Conservation (phyloP, 768 basidiomycete genomes). For the Phaffia australis region DNA sequence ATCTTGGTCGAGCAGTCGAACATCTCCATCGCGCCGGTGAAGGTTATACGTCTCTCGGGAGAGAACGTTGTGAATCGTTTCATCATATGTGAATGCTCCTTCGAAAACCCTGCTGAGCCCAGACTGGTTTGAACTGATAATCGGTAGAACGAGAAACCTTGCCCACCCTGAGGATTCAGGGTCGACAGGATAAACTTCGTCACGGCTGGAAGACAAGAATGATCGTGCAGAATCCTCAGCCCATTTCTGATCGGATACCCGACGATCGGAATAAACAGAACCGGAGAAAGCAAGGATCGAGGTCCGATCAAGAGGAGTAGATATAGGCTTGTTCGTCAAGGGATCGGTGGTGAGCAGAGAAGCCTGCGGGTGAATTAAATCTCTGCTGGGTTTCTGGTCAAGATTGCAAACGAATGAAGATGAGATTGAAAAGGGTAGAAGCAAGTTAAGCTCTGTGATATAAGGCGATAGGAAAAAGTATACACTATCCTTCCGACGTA, state of each 20-base stretch:
- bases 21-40: conserved; percentile 44
- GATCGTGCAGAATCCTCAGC: conserved; percentile 50
- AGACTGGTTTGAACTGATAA: conserved; percentile 31
- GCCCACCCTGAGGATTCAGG: conserved; percentile 58
- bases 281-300: conserved; percentile 57
- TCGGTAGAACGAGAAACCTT: conserved; percentile 54
- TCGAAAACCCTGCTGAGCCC: conserved; percentile 53
- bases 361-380: conserved; percentile 31
- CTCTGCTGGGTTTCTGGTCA: conserved; percentile 30
- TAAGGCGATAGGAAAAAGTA: background rate
- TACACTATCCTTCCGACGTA: background rate
- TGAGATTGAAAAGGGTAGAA: too few species aligned
- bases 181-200: too few species aligned
- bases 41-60: conserved; percentile 55
- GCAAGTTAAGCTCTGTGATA: too few species aligned
- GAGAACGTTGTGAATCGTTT: conserved; percentile 58
- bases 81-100: conserved; percentile 61
- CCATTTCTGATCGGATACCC: conserved; percentile 49
- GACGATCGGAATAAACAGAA: conserved; percentile 52
- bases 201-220: conserved; percentile 33
- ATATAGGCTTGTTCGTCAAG: conserved; percentile 50
- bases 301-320: conserved; percentile 41
- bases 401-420: background rate
- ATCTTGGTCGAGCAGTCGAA: conserved; percentile 39
- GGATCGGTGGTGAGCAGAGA: conserved; percentile 43